Evolutionary conservation across 495 filamentous ascomycete genomes (phyloP).

Genomic region (Neurospora hispaniola): DNA sequence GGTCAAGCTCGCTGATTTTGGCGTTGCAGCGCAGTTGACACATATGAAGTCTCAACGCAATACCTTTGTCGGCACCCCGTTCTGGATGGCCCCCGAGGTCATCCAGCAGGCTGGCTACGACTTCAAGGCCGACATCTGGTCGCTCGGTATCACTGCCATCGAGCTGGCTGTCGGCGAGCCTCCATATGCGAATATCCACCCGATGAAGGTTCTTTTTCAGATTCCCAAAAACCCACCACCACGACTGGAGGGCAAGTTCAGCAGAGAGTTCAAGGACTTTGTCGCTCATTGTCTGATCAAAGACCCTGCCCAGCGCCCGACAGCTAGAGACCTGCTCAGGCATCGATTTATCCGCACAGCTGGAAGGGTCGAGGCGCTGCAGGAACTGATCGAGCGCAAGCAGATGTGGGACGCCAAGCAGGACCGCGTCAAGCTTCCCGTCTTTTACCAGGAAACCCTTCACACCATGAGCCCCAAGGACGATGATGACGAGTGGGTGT

Average conservation of each 20-base stretch:
- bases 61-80: conserved; percentile 97
- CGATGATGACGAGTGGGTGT: conserved; percentile 89
- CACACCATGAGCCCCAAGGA: conserved; percentile 57
- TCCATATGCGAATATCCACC: conserved; percentile 80
- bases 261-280: conserved; percentile 89
- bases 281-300: conserved; percentile 81
- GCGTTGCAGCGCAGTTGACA: conserved; percentile 89
- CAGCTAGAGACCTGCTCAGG: conserved; percentile 79
- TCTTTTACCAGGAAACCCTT: conserved; percentile 86
- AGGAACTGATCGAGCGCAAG: conserved; percentile 79
- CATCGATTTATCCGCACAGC: conserved; percentile 83
- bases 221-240: conserved; percentile 90
- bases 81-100: conserved; percentile 99
- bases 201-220: conserved; percentile 97
- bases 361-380: conserved; percentile 70
- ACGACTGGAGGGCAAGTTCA: conserved; percentile 76
- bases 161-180: conserved; percentile 91
- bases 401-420: conserved; percentile 66
- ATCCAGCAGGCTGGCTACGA: conserved; percentile 96
- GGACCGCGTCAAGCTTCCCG: conserved; percentile 48
- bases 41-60: conserved; percentile 98
- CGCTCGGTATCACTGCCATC: conserved; percentile 89
- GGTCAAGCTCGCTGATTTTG: conserved; percentile 96
- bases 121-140: conserved; percentile 98
- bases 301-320: conserved; percentile 71